Base-by-base conservation (phyloP, 306 rosid species). In the Myrica gale region DNA sequence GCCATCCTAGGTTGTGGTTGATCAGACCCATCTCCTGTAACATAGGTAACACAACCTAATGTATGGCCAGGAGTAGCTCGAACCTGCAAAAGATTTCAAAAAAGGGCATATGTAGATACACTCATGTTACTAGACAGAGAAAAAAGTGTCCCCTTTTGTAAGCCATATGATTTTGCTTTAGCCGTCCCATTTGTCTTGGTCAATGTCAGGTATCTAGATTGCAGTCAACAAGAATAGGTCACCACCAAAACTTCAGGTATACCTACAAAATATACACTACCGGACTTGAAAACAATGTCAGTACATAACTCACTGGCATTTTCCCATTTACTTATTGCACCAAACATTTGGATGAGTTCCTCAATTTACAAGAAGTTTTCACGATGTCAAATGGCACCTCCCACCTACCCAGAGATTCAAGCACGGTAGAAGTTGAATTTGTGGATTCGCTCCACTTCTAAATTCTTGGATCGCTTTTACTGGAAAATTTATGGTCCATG, bases 61-160 rank as follows among this genome's bases (percentile, higher is more conserved):
- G 99, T 95, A 78, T 95, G 97, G 51, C 98, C 98, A 6, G 99
- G 98, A 83, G 97, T 96, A 55, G 96, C 89, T 52, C 92, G 96
- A 78, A 92, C 97, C 99, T 96, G 80, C 56, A 54, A 74, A 45
- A 32, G 42, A 80, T 48, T 15, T 6, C 0, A 16, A 66, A 48
- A 70, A 16, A 72, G 9, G 74, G 32, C 50, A 45, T 7, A 37
- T 10, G 6, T n/a, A 32, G 8, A 37, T 19, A 57, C 0, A 62
- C 56, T 69, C 41, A 20, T 70, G 32, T 60, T 26, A 26, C 66
- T 58, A 58, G 16, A 57, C n/a, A 56, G 7, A 20, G 23, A 57
- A 57, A 23, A 21, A 57, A 57, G 2, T 13, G 5, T 3, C 20
- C 41, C 37, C 41, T 6, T 19, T 10, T 57, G 21, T 11, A 21